Conservation (phyloP, 768 basidiomycete genomes). For the Peribolospora kevripleyi region DNA sequence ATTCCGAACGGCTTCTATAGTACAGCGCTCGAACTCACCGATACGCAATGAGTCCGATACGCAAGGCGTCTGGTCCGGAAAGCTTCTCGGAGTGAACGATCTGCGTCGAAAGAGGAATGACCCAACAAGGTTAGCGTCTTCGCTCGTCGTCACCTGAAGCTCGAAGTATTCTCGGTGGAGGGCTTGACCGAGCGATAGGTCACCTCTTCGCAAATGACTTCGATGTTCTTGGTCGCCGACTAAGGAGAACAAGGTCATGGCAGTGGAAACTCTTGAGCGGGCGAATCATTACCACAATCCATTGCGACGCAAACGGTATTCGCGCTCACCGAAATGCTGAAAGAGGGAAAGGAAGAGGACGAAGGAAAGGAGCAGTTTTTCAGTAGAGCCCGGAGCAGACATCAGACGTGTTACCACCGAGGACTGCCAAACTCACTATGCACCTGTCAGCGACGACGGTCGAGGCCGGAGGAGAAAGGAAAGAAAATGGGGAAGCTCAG, state of each 20-base stretch:
- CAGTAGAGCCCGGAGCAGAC: too few species aligned
- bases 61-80: constrained; percentile 60
- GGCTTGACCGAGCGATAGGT: too few species aligned
- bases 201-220: constrained; percentile 60
- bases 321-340: not conserved
- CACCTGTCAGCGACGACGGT: too few species aligned
- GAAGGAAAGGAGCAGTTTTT: too few species aligned
- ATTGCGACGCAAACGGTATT: not conserved
- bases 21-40: constrained; percentile 19
- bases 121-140: too few species aligned
- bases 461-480: too few species aligned
- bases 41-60: constrained; percentile 76
- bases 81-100: constrained; percentile 86
- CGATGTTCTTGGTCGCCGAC: constrained; percentile 90
- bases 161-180: too few species aligned
- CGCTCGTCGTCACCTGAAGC: too few species aligned
- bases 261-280: too few species aligned
- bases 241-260: not conserved
- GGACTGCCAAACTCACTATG: too few species aligned
- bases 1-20: not conserved
- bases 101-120: not conserved
- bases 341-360: not conserved
- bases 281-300: not conserved
- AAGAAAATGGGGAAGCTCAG: too few species aligned
- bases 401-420: too few species aligned